Evolutionary conservation across 176 grass and related monocot genomes (phyloP), one percentile per base, ranked within the genome.

Genomic region (Triticum dicoccoides): DNA sequence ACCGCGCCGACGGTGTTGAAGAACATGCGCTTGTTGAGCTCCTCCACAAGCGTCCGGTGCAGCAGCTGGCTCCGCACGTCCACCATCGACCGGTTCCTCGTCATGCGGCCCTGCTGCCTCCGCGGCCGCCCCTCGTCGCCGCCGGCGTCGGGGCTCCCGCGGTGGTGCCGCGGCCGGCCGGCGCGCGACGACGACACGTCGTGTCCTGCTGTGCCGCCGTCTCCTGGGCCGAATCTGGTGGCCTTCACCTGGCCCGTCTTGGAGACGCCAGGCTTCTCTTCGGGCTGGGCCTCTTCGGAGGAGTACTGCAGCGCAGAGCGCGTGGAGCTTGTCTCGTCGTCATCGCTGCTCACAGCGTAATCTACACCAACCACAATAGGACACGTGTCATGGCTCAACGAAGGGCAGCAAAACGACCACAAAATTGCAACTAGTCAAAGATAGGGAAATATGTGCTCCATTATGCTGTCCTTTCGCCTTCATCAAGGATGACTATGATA

Each of bases 1-100:
- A 98, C 91, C 30, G 97, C 86, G 30, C 85, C 97, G 42, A 98
- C 85, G 12, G 97, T 98, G 80, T 96, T 98, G 86, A 98, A 98
- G 87, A 98, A 98, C 82, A 96, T 34, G 61, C 97, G 88, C 37
- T 94, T 95, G 75, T 94, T 98, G 84, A 98, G 89, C 86, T 98
- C 90, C 76, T 98, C 90, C 11, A 96, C 92, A 56, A 96, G 84
- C 67, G 81, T 92, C 51, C 87, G 80, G 77, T 96, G 97, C 51
- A 98, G 88, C 80, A 96, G 79, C 65, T 96, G 97, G 80, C 88
- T 96, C 47, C 97, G 84, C 71, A 94, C 38, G 75, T 98, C 92
- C 30, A 98, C 92, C 97, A 96, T 90, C 12, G 97, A 98, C 11
- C 88, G 79, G 88, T 98, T 98, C 65, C 92, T 83, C 35, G 56